Percentiles rank a stretch among this genome's conserved stretches.
Evolutionary conservation across 106 monocot genomes (phyloP).

Genomic region (Platanthera guangdongensis): DNA sequence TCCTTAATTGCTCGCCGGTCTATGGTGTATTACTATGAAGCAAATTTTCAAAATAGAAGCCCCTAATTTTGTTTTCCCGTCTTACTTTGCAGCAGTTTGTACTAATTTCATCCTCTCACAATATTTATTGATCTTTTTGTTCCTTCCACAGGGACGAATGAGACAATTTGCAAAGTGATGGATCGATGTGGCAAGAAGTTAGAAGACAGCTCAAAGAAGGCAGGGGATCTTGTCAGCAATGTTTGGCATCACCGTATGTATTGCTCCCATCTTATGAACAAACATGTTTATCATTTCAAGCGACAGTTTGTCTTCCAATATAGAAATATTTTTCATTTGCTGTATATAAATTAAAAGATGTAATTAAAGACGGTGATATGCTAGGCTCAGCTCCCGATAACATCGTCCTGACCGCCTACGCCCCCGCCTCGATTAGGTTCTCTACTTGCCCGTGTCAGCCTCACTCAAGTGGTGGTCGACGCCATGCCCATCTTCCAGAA

Average conservation of each 20-base stretch:
- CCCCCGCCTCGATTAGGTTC: too few relatives aligned
- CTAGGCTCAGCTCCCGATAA: too few relatives aligned
- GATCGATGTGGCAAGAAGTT: slow-evolving; percentile 55
- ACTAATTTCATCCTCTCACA: not conserved
- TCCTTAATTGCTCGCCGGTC: too few relatives aligned
- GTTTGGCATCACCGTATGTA: slow-evolving; percentile 79
- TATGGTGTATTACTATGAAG: too few relatives aligned
- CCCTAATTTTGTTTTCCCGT: not conserved
- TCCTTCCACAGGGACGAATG: slow-evolving; percentile 25
- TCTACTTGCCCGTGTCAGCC: too few relatives aligned
- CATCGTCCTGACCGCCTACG: too few relatives aligned
- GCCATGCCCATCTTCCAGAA: too few relatives aligned
- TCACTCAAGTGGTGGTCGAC: too few relatives aligned
- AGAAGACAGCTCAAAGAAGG: slow-evolving; percentile 46
- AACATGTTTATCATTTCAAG: not conserved
- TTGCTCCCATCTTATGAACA: not conserved
- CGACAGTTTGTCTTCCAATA: too few relatives aligned
- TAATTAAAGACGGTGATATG: too few relatives aligned
- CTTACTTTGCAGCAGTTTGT: not conserved
- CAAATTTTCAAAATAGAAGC: not conserved
- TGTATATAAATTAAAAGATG: too few relatives aligned
- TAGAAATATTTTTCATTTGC: too few relatives aligned
- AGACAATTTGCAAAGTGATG: slow-evolving; percentile 47
- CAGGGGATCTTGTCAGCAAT: slow-evolving; percentile 41
- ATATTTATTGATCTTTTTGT: not conserved